Conservation (phyloP, 2,329 filamentous ascomycete species). For the Cryphonectria nitschkei region DNA sequence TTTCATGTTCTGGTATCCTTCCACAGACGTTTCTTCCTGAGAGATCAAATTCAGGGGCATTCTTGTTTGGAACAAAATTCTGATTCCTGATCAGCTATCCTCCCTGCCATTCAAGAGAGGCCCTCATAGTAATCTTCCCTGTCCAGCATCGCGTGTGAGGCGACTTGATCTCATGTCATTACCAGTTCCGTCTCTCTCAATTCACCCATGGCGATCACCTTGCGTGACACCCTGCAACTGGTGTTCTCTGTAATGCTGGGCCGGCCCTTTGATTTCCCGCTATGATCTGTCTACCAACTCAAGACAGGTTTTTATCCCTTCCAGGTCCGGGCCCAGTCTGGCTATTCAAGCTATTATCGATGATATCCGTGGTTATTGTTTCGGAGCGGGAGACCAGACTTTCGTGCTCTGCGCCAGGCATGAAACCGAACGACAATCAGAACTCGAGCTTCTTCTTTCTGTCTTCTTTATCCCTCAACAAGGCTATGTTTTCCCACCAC, state of each 20-base stretch:
- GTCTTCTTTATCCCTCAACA: no score
- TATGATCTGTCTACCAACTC: not conserved
- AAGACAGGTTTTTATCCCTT: not conserved
- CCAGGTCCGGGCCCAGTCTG: no score
- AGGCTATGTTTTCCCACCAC: no score
- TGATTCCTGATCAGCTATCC: not conserved
- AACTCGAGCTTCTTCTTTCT: not conserved
- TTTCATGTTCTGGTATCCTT: not conserved
- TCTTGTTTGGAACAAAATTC: not conserved
- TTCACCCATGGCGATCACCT: not conserved
- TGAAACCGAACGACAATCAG: not conserved
- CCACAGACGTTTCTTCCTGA: not conserved
- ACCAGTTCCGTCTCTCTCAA: not conserved
- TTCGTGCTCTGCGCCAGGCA: not conserved
- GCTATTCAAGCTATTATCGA: no score
- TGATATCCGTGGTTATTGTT: no score
- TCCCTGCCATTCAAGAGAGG: not conserved
- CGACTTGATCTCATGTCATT: not conserved
- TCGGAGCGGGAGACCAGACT: not conserved
- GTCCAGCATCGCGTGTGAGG: not conserved
- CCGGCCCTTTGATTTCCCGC: not conserved
- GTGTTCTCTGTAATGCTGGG: not conserved
- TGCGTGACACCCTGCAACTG: no score
- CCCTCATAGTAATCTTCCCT: no score
- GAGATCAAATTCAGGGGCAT: not conserved